A percentile compares a stretch with the other conserved stretches of the same genome.
These are phyloP conservation scores for Solanum chiquidenum DNA, from an alignment of 257 asterid species.

Conservation along the genomic window DNA sequence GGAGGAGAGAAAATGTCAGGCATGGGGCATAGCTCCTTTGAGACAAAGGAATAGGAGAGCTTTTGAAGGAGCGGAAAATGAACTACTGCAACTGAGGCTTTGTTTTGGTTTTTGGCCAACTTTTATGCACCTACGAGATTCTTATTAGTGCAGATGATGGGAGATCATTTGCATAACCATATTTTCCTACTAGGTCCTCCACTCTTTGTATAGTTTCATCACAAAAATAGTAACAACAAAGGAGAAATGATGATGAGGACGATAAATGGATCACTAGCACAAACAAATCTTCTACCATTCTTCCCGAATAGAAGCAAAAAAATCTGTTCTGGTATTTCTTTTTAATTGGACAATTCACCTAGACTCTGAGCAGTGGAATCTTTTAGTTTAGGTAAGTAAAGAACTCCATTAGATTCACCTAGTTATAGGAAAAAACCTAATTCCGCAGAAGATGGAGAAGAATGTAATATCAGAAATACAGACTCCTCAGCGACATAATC, in stretches of 20 bases:
- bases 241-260: neutral
- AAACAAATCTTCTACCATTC: neutral
- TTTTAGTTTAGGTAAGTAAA: neutral
- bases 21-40: neutral
- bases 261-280: neutral
- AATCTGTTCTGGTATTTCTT: neutral
- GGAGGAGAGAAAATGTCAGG: neutral
- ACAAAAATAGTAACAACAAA: neutral
- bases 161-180: neutral
- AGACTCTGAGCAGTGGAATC: neutral
- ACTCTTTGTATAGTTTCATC: neutral
- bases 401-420: neutral
- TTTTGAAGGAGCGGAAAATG: neutral
- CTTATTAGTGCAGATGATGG: neutral
- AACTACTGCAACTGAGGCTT: neutral
- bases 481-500: neutral
- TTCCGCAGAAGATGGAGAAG: neutral
- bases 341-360: neutral
- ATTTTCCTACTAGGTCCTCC: neutral
- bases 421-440: neutral
- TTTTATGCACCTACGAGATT: neutral
- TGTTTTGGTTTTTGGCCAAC: neutral
- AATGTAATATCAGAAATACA: neutral
- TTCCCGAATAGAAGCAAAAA: neutral
- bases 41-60: neutral